Base-by-base conservation (phyloP, 805 yeast genomes). In the Priceomyces castillae region DNA sequence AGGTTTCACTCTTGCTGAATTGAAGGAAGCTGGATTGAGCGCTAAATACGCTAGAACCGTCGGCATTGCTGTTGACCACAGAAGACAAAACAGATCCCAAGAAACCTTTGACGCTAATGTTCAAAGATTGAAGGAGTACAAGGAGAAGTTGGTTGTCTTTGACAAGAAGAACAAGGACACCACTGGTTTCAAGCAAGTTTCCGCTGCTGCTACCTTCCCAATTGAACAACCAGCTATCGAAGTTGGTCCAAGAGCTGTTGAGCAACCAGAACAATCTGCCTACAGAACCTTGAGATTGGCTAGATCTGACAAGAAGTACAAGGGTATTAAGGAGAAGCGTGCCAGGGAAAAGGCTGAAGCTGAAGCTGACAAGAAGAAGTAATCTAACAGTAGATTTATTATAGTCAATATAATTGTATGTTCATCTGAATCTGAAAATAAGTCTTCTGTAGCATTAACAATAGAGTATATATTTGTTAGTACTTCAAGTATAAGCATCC, bases 31-130 rank as follows among this genome's bases (percentile, higher is more conserved):
- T 71, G 97, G 96, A 69, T 81, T 88, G 67, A 76, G 90, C 65
- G 65, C 74, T 49, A 87, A 90, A 75, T 89, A 88, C 79, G 99
- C 99, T 71, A 90, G 96, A 85, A 86, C 98, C 68, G 75, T 94
- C 64, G 99, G 99, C 76, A 88, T 94, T 67, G 89, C 99, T 64
- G 98, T 92, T 69, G 99, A 94, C 82, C 96, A 88, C 92, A 92
- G 99, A 84, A 90, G 99, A 80, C 92, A 85, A 73, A 94, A 94
- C 95, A 90, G 88, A 81, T 84, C 90, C 65, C 86, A 86, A 65
- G 99, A 90, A 81, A 90, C 86, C 68, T 88, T 90, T 64, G 94
- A 92, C 71, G 77, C 81, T 62, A 94, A 94, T 79, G 97, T 94
- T 67, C 87, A 82, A 73, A 89, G 99, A 83, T 85, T 94, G 74